Evolutionary conservation across 805 yeast species (phyloP).

Genomic region (Vanderwaltozyma verrucispora): DNA sequence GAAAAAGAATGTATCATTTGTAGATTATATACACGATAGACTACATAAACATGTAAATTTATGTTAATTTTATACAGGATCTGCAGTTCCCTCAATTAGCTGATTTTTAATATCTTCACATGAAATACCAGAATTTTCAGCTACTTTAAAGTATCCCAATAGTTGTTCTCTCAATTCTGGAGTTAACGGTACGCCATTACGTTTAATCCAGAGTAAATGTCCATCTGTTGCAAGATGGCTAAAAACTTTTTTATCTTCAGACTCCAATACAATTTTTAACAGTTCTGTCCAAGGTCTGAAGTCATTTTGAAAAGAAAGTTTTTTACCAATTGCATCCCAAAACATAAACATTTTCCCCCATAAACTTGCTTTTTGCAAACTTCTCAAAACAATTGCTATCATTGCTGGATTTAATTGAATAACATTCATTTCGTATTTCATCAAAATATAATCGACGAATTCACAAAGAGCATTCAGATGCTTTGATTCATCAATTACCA

Average conservation of each 20-base stretch:
- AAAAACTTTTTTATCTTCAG: conserved; percentile 10
- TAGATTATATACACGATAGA: too few relatives aligned
- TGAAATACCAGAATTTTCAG: not conserved
- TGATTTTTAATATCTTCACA: not conserved
- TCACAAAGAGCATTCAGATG: conserved; percentile 13
- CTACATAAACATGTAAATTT: too few relatives aligned
- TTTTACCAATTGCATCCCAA: conserved; percentile 15
- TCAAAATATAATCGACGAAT: conserved; percentile 10
- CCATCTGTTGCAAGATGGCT: conserved; percentile 13
- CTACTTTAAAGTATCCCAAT: conserved; percentile 6
- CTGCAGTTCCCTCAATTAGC: not conserved
- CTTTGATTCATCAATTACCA: not conserved
- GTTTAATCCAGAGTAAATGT: conserved; percentile 17
- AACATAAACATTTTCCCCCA: conserved; percentile 17
- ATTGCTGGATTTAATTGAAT: conserved; percentile 4
- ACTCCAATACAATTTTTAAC: conserved; percentile 10
- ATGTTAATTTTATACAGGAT: not conserved
- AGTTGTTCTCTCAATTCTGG: conserved; percentile 10
- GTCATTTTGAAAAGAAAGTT: conserved; percentile 9
- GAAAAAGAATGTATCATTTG: not conserved
- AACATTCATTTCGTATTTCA: conserved; percentile 1
- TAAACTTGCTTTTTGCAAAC: conserved; percentile 11
- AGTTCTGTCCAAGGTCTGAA: conserved; percentile 21
- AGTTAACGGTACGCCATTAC: conserved; percentile 14
- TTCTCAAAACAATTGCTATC: conserved; percentile 10